Conservation (phyloP, 495 filamentous ascomycete genomes). For the Patellaria atrata region DNA sequence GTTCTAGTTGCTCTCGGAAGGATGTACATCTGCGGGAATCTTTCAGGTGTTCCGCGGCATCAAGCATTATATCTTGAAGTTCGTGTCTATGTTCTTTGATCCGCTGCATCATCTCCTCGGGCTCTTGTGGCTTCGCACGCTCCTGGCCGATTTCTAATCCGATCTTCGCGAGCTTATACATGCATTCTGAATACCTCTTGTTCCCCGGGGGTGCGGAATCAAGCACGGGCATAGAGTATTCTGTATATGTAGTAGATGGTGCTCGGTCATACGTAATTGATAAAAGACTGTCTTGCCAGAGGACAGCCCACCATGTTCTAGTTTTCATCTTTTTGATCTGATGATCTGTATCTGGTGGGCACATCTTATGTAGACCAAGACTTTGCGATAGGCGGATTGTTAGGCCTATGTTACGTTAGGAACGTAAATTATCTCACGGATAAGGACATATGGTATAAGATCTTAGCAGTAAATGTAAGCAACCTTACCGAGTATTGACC, state of each 20-base stretch:
- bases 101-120: conserved; percentile 30
- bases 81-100: conserved; percentile 38
- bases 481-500: conserved; percentile 37
- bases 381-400: conserved; percentile 44
- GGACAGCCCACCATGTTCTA: conserved; percentile 39
- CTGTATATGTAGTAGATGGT: conserved; percentile 36
- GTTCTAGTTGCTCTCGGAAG: conserved; percentile 37
- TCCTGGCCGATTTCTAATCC: conserved; percentile 42
- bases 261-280: conserved; percentile 46
- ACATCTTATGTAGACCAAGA: conserved; percentile 40
- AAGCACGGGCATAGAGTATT: conserved; percentile 34
- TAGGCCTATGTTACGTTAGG: conserved; percentile 35
- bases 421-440: neutral
- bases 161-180: conserved; percentile 38
- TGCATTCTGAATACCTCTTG: conserved; percentile 37
- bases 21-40: conserved; percentile 35
- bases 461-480: too few species aligned
- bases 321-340: conserved; percentile 14
- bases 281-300: conserved; percentile 49
- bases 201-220: conserved; percentile 30
- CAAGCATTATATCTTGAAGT: conserved; percentile 36
- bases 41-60: conserved; percentile 38
- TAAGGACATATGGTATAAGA: too few species aligned
- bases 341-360: conserved; percentile 31
- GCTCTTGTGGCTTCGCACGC: conserved; percentile 32